Conservation (phyloP, 2,329 filamentous ascomycete species). For the Rhytidhysteron rufulum region DNA sequence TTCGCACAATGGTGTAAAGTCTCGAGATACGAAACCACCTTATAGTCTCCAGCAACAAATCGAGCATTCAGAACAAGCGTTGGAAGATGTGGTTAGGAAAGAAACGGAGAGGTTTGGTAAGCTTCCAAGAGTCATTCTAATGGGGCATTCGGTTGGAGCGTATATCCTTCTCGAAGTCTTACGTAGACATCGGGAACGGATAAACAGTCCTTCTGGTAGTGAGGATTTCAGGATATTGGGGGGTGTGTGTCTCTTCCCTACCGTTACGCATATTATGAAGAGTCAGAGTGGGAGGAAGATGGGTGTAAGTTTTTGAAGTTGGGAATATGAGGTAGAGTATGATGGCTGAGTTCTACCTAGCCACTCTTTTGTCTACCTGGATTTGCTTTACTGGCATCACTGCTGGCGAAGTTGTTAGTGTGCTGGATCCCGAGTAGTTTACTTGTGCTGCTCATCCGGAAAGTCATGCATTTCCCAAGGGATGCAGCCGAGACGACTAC, state of each 20-base stretch:
- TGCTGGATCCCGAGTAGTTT: conserved; percentile 38
- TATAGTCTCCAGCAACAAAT: conserved; percentile 51
- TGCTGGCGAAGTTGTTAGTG: conserved; percentile 42
- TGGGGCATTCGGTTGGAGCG: conserved; percentile 47
- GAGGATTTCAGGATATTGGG: conserved; percentile 23
- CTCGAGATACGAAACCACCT: conserved; percentile 22
- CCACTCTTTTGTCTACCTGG: conserved; percentile 7
- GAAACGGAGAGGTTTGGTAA: neutral
- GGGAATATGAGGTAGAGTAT: too few relatives aligned
- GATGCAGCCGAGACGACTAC: conserved; percentile 48
- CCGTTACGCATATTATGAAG: conserved; percentile 44
- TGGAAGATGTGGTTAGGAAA: conserved; percentile 37
- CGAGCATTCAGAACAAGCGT: conserved; percentile 39
- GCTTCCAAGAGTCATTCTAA: conserved; percentile 26
- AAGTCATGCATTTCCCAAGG: conserved; percentile 40
- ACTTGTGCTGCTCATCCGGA: conserved; percentile 40
- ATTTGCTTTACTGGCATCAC: conserved; percentile 20
- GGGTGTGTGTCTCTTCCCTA: conserved; percentile 43
- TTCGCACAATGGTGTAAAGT: conserved; percentile 14
- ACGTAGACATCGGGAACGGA: conserved; percentile 23
- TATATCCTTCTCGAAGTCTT: conserved; percentile 45
- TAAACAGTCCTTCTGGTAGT: conserved; percentile 12
- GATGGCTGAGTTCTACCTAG: neutral
- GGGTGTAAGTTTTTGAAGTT: conserved; percentile 26
- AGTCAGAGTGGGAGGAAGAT: conserved; percentile 41